phyloP scores from a whole-genome alignment of 352 stramenopile genomes.

The Globisporangium yorkense region DNA sequence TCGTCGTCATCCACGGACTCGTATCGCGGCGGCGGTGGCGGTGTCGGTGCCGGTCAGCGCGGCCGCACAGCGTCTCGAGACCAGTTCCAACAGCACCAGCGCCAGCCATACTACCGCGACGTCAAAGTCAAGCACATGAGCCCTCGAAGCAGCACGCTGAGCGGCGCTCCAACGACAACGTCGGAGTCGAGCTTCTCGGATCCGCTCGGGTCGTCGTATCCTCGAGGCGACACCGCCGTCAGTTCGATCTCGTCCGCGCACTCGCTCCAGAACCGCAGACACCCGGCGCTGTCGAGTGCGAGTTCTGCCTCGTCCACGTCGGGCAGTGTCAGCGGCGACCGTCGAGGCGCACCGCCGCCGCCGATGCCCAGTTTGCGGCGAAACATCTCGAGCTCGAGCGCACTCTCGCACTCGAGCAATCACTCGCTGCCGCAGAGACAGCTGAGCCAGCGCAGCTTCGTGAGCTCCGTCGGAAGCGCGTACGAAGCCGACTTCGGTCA shows the following conservation, averaged over 20 bases:
- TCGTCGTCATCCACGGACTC: conserved; percentile 10
- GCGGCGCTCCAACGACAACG: conserved; percentile 5
- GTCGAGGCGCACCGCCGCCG: not conserved
- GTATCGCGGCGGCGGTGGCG: conserved; percentile 19
- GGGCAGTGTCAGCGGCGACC: not conserved
- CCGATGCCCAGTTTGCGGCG: not conserved
- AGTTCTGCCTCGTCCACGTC: not conserved
- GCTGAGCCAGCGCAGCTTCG: conserved; percentile 5
- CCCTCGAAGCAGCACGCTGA: conserved; percentile 12
- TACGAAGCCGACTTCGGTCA: conserved; percentile 1
- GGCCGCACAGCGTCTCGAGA: not conserved
- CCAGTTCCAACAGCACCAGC: not conserved
- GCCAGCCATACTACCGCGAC: conserved; percentile 3
- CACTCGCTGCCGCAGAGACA: not conserved
- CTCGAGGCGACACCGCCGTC: not conserved
- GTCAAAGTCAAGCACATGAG: conserved; percentile 10
- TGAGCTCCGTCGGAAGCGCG: conserved; percentile 4
- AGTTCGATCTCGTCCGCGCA: not conserved
- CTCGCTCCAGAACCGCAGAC: conserved; percentile 3
- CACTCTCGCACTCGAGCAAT: conserved; percentile 4
- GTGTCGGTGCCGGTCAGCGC: not conserved
- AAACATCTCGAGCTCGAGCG: conserved; percentile 6
- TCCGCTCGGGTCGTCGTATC: conserved; percentile 2
- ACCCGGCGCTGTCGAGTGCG: not conserved
- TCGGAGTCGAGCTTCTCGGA: conserved; percentile 16